Conservation (phyloP, 2,329 filamentous ascomycete genomes). For the Calonectria fujianensis region DNA sequence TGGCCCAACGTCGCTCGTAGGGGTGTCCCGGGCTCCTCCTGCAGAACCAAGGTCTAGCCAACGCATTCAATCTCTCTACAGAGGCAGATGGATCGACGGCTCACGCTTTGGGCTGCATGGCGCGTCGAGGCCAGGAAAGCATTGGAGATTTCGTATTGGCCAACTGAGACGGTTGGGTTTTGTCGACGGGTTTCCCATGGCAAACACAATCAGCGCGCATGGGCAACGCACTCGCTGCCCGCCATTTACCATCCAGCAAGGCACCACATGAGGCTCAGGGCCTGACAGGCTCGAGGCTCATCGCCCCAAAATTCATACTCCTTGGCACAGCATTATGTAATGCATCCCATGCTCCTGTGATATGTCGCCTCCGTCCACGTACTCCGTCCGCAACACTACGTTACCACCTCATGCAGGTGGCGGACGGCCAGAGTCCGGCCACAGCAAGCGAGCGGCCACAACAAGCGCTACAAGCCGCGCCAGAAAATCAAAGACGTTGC, state of each 20-base stretch:
- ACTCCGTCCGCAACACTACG: constrained; percentile 13
- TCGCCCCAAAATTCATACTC: background rate
- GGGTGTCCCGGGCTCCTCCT: constrained; percentile 17
- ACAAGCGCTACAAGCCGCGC: constrained; percentile 36
- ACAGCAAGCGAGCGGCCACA: constrained; percentile 34
- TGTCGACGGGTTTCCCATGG: constrained; percentile 17
- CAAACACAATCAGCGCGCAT: background rate
- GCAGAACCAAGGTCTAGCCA: constrained; percentile 29
- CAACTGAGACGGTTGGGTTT: background rate
- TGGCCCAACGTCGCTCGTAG: constrained; percentile 24
- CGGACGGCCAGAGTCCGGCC: constrained; percentile 20
- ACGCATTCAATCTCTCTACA: constrained; percentile 32
- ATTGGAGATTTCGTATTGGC: constrained; percentile 15
- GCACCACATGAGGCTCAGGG: constrained; percentile 5
- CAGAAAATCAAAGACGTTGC: constrained; percentile 37
- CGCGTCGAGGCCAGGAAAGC: constrained; percentile 27
- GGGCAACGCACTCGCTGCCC: background rate
- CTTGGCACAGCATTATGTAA: constrained; percentile 18
- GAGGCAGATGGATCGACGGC: constrained; percentile 36
- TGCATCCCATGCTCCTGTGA: constrained; percentile 16
- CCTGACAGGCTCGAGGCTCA: background rate
- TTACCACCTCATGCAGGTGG: constrained; percentile 20
- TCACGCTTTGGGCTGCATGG: constrained; percentile 26
- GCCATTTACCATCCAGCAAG: background rate
- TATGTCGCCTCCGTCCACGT: constrained; percentile 21